These are phyloP conservation scores for Xylariaceae sp. DNA, from an alignment of 2,329 filamentous ascomycete genomes.

Conservation along the genomic window DNA sequence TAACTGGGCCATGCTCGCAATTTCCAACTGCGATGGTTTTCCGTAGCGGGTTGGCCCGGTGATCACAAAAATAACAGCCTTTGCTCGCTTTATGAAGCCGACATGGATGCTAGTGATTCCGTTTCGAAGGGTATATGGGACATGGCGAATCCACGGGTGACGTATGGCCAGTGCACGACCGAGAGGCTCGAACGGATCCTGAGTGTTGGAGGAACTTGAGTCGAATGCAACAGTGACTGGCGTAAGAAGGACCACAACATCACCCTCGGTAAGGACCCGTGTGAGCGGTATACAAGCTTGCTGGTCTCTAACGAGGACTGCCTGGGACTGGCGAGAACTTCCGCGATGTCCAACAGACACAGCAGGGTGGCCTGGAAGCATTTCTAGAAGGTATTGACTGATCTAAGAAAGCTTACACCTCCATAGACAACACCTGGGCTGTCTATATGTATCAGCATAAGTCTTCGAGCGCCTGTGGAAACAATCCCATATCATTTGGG, in stretches of 20 bases:
- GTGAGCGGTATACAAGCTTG: conserved; percentile 43
- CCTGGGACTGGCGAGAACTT: conserved; percentile 24
- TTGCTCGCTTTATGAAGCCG: conserved; percentile 57
- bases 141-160: conserved; percentile 62
- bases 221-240: conserved; percentile 48
- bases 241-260: conserved; percentile 58
- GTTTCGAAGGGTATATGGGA: conserved; percentile 62
- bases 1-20: conserved; percentile 41
- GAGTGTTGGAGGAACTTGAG: conserved; percentile 35
- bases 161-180: conserved; percentile 58
- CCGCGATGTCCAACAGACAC: conserved; percentile 24
- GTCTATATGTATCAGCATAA: conserved; percentile 14
- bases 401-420: too few relatives aligned
- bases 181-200: conserved; percentile 69
- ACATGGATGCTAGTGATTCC: conserved; percentile 63
- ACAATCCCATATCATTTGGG: too few relatives aligned
- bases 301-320: conserved; percentile 24
- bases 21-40: conserved; percentile 47
- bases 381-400: conserved; percentile 16
- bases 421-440: background rate
- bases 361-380: conserved; percentile 26
- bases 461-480: background rate
- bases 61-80: conserved; percentile 57
- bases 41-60: conserved; percentile 42
- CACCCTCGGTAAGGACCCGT: conserved; percentile 41